These are phyloP conservation scores for Ilex aquifolium DNA, from an alignment of 257 asterid species.

Conservation along the genomic window DNA sequence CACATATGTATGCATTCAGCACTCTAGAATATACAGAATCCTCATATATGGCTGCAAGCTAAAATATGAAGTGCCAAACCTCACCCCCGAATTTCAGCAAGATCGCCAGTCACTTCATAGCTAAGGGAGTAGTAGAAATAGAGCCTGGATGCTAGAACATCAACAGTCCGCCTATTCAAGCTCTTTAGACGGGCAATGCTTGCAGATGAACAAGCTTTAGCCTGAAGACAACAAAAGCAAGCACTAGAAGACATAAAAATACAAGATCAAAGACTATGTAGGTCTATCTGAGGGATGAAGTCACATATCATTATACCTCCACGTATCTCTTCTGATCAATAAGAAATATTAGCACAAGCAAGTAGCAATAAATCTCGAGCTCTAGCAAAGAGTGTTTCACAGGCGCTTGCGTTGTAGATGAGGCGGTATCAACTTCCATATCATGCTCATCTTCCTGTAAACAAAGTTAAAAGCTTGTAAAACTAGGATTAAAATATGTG, in stretches of 20 bases:
- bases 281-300: not conserved
- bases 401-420: conserved; percentile 52
- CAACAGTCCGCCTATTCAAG: conserved; percentile 73
- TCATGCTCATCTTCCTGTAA: conserved; percentile 61
- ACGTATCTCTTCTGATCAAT: conserved; percentile 69
- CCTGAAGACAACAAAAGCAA: conserved; percentile 41
- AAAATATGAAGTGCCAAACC: conserved; percentile 4
- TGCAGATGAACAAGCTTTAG: conserved; percentile 86
- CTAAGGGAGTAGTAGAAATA: conserved; percentile 80
- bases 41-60: not conserved
- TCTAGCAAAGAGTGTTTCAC: conserved; percentile 66
- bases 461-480: not conserved
- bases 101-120: conserved; percentile 85
- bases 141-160: conserved; percentile 81
- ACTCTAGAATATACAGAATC: not conserved
- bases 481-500: too few species aligned
- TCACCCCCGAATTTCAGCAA: conserved; percentile 88
- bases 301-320: conserved; percentile 37
- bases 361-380: conserved; percentile 73
- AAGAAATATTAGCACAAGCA: conserved; percentile 66
- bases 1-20: not conserved
- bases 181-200: conserved; percentile 75
- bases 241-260: conserved; percentile 5
- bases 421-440: conserved; percentile 76
- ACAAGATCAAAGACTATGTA: too few species aligned